Conservation (phyloP, 306 rosid genomes). For the Citrullus amarus region DNA sequence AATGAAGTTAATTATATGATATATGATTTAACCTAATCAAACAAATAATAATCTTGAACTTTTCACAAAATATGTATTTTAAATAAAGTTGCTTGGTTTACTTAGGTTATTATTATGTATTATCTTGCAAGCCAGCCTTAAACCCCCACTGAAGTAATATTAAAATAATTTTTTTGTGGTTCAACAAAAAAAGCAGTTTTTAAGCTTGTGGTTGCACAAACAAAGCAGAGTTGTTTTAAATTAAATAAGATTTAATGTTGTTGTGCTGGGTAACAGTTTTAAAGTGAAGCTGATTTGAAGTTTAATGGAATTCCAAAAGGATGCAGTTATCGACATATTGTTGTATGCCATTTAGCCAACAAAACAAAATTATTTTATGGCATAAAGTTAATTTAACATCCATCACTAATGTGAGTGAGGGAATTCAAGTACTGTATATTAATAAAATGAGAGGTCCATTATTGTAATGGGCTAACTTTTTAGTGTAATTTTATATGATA, state of each 20-base stretch:
- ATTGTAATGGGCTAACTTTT: neutral
- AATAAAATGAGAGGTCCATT: neutral
- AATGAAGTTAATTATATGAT: too few species aligned
- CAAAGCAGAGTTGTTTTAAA: neutral
- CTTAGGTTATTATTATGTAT: neutral
- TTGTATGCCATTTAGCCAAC: slow-evolving; percentile 51
- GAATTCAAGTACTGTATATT: neutral
- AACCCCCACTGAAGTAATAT: neutral
- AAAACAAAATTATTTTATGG: slow-evolving; percentile 18
- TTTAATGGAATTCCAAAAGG: slow-evolving; percentile 11
- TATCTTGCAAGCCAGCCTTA: neutral
- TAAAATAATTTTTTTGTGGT: neutral
- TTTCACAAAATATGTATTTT: neutral
- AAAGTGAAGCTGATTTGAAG: slow-evolving; percentile 12
- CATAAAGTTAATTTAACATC: neutral
- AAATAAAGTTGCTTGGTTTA: neutral
- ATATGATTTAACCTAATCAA: too few species aligned
- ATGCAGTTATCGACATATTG: slow-evolving; percentile 24
- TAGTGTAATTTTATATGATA: neutral
- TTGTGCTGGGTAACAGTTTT: neutral
- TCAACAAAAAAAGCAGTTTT: neutral
- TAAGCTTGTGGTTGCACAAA: neutral
- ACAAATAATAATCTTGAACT: neutral
- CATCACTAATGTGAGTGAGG: neutral
- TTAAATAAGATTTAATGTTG: neutral